phyloP scores from a whole-genome alignment of 139 green algal species.

The Chlorella sp. region DNA sequence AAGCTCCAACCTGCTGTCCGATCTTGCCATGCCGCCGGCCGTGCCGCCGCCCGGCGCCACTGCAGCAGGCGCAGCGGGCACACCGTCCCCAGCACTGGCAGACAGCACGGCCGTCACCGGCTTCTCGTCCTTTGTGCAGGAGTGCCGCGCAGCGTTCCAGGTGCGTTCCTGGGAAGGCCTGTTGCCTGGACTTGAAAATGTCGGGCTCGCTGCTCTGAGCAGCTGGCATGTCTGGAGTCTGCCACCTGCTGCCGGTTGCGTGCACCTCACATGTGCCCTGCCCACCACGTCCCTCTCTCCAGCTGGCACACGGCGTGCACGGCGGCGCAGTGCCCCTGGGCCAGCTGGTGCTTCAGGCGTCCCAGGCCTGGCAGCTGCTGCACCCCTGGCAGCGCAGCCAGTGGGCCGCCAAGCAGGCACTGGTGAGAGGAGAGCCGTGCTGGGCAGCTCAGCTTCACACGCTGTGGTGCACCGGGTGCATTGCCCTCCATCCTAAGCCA shows the following conservation, averaged over 20 bases:
- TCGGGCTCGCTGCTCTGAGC: no score
- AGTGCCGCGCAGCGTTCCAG: neutral
- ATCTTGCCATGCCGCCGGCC: neutral
- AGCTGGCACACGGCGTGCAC: neutral
- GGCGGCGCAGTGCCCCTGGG: neutral
- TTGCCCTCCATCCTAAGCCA: no score
- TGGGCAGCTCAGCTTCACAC: no score
- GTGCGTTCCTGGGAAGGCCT: no score
- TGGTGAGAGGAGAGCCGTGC: neutral
- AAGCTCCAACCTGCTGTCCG: neutral
- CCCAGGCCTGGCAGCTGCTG: neutral
- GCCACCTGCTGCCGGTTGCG: no score
- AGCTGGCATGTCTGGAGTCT: no score
- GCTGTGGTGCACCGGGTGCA: no score
- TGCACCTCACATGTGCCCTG: neutral
- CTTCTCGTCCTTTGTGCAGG: neutral
- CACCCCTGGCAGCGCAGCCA: neutral
- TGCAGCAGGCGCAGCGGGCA: neutral
- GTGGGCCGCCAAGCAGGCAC: neutral
- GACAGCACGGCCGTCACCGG: neutral
- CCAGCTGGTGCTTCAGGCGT: neutral
- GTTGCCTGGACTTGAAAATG: no score
- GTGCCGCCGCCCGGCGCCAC: neutral
- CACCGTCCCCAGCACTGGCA: neutral
- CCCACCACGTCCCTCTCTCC: neutral